Percentiles rank a stretch among this genome's conserved stretches.
These are phyloP conservation scores for Sonneratia alba DNA, from an alignment of 345 rosid genomes.

Conservation along the genomic window DNA sequence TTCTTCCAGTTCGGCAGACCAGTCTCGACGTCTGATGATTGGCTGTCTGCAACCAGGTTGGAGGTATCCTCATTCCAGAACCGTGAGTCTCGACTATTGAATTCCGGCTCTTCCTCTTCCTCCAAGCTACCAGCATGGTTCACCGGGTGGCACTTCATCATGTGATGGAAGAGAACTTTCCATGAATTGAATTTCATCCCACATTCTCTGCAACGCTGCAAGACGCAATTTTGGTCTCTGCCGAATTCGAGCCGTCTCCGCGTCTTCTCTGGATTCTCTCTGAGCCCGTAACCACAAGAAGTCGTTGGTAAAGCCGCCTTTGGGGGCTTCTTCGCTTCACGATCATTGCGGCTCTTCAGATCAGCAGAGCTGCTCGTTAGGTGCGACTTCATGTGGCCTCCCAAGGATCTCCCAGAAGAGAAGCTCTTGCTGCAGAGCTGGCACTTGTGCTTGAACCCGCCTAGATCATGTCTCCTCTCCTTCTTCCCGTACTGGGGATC, in stretches of 20 bases:
- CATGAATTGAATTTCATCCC: slow-evolving; percentile 26
- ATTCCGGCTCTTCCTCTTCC: neutral
- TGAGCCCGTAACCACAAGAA: slow-evolving; percentile 26
- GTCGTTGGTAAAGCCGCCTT: neutral
- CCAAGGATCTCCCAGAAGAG: slow-evolving; percentile 52
- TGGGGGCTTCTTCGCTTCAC: no score
- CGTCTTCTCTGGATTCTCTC: slow-evolving; percentile 46
- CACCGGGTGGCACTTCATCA: slow-evolving; percentile 18
- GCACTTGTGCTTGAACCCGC: neutral
- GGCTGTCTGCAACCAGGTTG: neutral
- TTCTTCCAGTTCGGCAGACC: slow-evolving; percentile 23
- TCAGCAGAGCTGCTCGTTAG: slow-evolving; percentile 4
- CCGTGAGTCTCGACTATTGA: neutral
- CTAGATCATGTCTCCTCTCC: no score
- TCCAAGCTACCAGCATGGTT: neutral
- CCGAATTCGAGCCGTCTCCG: slow-evolving; percentile 24
- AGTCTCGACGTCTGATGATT: slow-evolving; percentile 2
- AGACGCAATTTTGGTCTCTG: neutral
- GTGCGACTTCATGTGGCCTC: slow-evolving; percentile 76
- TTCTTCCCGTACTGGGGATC: no score
- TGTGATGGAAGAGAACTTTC: slow-evolving; percentile 28
- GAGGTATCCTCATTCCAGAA: neutral
- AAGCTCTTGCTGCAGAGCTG: slow-evolving; percentile 55
- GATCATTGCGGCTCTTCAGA: neutral
- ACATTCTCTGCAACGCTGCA: slow-evolving; percentile 27